These are phyloP conservation scores for Atractiella rhizophila DNA, from an alignment of 768 basidiomycete species.

Conservation along the genomic window DNA sequence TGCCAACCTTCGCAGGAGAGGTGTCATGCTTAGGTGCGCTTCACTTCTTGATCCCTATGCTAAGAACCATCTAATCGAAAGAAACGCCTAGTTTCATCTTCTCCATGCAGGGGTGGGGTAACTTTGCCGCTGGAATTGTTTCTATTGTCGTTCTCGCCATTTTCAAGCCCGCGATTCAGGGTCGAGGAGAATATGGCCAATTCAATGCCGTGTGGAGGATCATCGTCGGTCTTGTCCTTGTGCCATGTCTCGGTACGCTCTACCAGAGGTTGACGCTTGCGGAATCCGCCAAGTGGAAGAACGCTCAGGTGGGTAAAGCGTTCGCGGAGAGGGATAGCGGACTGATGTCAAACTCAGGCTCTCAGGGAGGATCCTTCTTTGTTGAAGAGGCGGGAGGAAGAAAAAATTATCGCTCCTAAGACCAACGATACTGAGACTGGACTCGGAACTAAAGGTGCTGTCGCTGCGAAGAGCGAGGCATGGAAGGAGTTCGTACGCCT, in stretches of 20 bases:
- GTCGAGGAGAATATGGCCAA: conserved; percentile 33
- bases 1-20: conserved; percentile 37
- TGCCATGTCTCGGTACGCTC: conserved; percentile 48
- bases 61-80: conserved; percentile 19
- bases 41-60: conserved; percentile 52
- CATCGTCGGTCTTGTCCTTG: conserved; percentile 41
- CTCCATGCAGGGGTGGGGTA: conserved; percentile 42
- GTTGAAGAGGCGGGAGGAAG: conserved; percentile 15
- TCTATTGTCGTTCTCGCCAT: conserved; percentile 39
- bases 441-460: no score
- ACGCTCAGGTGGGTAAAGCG: no score
- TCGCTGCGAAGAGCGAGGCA: not conserved
- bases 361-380: conserved; percentile 7
- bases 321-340: no score
- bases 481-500: not conserved
- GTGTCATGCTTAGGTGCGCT: conserved; percentile 48
- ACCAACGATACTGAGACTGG: no score
- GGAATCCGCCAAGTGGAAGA: conserved; percentile 27
- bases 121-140: conserved; percentile 35
- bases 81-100: conserved; percentile 10
- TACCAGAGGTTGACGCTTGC: conserved; percentile 51
- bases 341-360: no score
- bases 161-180: conserved; percentile 41
- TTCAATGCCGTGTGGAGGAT: conserved; percentile 57
- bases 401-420: not conserved